Base-by-base conservation (phyloP, 2,329 filamentous ascomycete species). In the Ophiostoma quercus region DNA sequence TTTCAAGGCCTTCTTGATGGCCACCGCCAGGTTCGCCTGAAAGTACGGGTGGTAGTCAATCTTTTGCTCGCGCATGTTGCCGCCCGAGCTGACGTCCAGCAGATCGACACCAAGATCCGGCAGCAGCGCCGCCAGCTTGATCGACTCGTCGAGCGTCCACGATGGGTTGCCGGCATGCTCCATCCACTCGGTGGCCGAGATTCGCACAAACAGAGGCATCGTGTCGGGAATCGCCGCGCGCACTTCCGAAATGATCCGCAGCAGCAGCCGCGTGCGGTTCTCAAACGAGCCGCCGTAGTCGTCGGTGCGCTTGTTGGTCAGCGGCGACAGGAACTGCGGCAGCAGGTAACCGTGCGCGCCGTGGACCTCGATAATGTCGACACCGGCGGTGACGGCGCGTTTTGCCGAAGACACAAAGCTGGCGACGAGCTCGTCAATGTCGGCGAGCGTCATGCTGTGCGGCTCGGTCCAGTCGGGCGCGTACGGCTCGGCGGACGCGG, bases 11-110 rank as follows among this genome's bases (percentile, higher is more conserved):
- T 88, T 83, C 76, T 94, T 92, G 73, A 96, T 87, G 41, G 84
- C 82, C 66, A 87, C 86, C 0, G 92, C 90, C 69, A 95, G 87
- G 57, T 88, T 87, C 29, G 88, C 84, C 81, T 96, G 93, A 82
- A 91, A 94, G 54, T 84, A 86, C 1, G 88, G 87, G 63, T 86
- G 84, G 14, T 83, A 75, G 25, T 85, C 79, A 73, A 92, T 86
- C 76, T 87, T 82, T 76, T 91, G 88, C 63, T 79, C 77, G 47
- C 82, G 78, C 76, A 88, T 85, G 77, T 91, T 90, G 54, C 91
- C 94, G 43, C 88, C 92, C 0, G 88, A 89, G 74, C 89, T 92
- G 70, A 96, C 87, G 77, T 97, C 94, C 39, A 97, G 83, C 19
- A 96, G 81, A 77, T 97, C 94, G 62, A 97, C 85, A 39, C 94